Percentiles rank a stretch among this genome's conserved stretches.
Conservation (phyloP, 1,139 yeast species). For the Yamadazyma epiphylla region DNA sequence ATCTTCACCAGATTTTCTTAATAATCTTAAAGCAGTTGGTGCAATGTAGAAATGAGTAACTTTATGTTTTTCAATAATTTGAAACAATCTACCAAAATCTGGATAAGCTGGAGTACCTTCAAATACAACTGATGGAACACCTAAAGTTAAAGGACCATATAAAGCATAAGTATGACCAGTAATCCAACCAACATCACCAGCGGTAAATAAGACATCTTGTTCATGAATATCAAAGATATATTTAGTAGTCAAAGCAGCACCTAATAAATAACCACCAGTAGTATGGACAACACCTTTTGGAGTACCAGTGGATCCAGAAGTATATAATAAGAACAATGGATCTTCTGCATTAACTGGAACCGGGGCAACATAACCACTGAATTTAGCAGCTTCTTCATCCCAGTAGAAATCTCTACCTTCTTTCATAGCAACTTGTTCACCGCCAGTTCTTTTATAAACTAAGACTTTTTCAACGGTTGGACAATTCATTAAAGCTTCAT, state of each 20-base stretch:
- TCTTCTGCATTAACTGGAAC: slow-evolving; percentile 58
- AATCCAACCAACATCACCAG: slow-evolving; percentile 89
- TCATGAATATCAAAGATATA: slow-evolving; percentile 75
- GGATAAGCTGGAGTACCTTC: slow-evolving; percentile 91
- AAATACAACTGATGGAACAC: slow-evolving; percentile 78
- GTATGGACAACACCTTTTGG: slow-evolving; percentile 72
- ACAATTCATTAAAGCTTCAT: slow-evolving; percentile 70
- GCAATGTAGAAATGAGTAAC: slow-evolving; percentile 87
- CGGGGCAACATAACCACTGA: slow-evolving; percentile 62
- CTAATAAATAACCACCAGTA: slow-evolving; percentile 76
- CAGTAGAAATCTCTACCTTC: slow-evolving; percentile 72
- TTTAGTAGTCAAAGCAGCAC: slow-evolving; percentile 66
- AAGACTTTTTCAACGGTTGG: slow-evolving; percentile 67
- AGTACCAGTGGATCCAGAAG: slow-evolving; percentile 68
- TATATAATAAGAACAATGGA: slow-evolving; percentile 60
- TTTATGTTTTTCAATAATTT: slow-evolving; percentile 71
- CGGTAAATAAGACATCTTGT: slow-evolving; percentile 72
- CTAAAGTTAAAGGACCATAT: slow-evolving; percentile 74
- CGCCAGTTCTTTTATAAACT: slow-evolving; percentile 73
- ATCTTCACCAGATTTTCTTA: slow-evolving; percentile 78
- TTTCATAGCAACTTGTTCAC: slow-evolving; percentile 59
- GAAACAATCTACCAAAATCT: slow-evolving; percentile 76
- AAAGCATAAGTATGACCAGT: slow-evolving; percentile 84
- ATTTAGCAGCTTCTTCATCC: slow-evolving; percentile 71
- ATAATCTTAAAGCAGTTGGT: slow-evolving; percentile 80